Evolutionary conservation across 2,329 filamentous ascomycete genomes (phyloP), one percentile per base, ranked within the genome.

Genomic region (Teratosphaeria viscida): DNA sequence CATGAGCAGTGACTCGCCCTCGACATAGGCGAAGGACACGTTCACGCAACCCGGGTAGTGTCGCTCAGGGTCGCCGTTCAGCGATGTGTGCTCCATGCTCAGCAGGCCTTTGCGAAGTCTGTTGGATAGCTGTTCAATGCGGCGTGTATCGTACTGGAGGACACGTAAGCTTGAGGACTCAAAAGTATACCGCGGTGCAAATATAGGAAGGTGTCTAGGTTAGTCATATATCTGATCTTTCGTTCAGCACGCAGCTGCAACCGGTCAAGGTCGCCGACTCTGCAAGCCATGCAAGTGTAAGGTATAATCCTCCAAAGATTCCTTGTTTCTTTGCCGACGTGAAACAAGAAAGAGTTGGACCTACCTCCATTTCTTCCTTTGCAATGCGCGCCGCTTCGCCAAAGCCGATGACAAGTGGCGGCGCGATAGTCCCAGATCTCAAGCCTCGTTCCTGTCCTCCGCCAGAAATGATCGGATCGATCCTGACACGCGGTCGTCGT

Each of bases 31-130:
- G 71, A 99, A 99, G 0, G 94, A 99, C 11, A 99, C 89, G 74
- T 99, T 99, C 62, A 99, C 92, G 68, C 94, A 99, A 63, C 94
- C 94, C 1, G 94, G 91, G 73, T 99, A 99, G 75, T 95, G 95
- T 57, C 84, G 82, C 4, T 87, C 76, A 1, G 86, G 81, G 67
- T 94, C 90, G 56, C 94, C 94, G 70, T 99, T 99, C 67, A 96
- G 86, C 8, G 82, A 84, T 2, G 94, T 96, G 76, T 99, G 94
- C 73, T 97, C 94, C 78, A 99, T 83, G 5, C 89, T 76, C 23
- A 99, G 80, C 2, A 99, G 85, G 2, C 91, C 92, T 19, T 88
- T 85, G 49, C 90, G 81, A 29, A 99, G 82, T 57, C 89, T 86
- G 71, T 95, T 88, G 11, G 94, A 96, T 8, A 99, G 83, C 29